These are phyloP conservation scores for Malus hybrid DNA, from an alignment of 331 rosid genomes.

Conservation along the genomic window DNA sequence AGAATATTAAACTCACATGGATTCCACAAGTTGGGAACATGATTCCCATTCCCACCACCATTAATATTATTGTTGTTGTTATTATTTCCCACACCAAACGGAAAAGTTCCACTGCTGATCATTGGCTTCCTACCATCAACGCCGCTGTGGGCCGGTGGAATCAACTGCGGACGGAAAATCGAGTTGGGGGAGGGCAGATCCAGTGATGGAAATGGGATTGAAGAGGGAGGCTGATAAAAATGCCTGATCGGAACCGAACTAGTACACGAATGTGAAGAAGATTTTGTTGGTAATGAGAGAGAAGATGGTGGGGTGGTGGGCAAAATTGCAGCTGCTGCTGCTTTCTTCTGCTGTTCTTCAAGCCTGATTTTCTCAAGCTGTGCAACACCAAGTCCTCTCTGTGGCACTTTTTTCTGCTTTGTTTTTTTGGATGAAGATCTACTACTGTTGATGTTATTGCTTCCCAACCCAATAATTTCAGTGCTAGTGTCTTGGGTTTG, in stretches of 20 bases:
- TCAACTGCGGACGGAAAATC: conserved; percentile 22
- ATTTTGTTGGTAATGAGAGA: conserved; percentile 19
- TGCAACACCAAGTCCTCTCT: conserved; percentile 90
- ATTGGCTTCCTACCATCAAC: conserved; percentile 19
- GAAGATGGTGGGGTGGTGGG: conserved; percentile 19
- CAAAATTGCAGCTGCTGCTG: conserved; percentile 14
- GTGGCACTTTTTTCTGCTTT: conserved; percentile 64
- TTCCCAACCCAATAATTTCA: conserved; percentile 6
- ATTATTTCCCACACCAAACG: conserved; percentile 18
- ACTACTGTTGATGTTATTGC: conserved; percentile 3
- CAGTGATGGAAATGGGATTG: conserved; percentile 29
- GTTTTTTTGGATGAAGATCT: conserved; percentile 47
- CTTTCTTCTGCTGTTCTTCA: conserved; percentile 60
- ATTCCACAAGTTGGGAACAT: conserved; percentile 36
- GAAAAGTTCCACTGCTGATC: conserved; percentile 15
- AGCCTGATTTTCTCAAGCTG: conserved; percentile 75
- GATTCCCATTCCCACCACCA: conserved; percentile 23
- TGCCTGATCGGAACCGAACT: conserved; percentile 21
- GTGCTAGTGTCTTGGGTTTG: conserved; percentile 25
- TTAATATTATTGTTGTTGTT: background rate
- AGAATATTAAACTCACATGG: conserved; percentile 26
- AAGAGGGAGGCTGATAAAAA: conserved; percentile 29
- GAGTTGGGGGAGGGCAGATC: conserved; percentile 29
- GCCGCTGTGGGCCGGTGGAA: conserved; percentile 19
- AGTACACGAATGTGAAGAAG: conserved; percentile 17